A percentile compares a stretch with the other conserved stretches of the same genome.
Evolutionary conservation across 2,329 filamentous ascomycete genomes (phyloP).

Genomic region (Hypoxylon sp.): DNA sequence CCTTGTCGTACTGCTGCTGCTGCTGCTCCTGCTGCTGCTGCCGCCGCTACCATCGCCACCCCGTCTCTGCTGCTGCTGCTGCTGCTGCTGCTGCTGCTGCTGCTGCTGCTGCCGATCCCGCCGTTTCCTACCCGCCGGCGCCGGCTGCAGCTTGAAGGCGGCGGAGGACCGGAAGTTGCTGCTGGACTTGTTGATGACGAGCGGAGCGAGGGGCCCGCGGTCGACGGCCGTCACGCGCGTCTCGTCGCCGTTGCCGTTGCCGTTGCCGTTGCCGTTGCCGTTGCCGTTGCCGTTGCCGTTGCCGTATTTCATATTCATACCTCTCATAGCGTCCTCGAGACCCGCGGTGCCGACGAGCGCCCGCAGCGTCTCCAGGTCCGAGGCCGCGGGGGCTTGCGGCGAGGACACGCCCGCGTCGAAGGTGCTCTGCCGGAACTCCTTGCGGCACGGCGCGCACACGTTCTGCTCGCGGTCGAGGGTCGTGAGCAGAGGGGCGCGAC

Average conservation of each 20-base stretch:
- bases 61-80: too few species aligned
- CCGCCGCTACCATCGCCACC: neutral
- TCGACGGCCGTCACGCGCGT: neutral
- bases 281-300: too few species aligned
- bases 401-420: constrained; percentile 26
- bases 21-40: neutral
- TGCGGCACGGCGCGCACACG: constrained; percentile 42
- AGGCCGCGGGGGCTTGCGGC: neutral
- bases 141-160: constrained; percentile 42
- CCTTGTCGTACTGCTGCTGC: too few species aligned
- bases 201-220: neutral
- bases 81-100: neutral
- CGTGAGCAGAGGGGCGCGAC: constrained; percentile 26
- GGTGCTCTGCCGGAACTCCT: constrained; percentile 42
- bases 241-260: neutral
- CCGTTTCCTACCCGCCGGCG: constrained; percentile 29
- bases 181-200: constrained; percentile 6
- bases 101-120: neutral
- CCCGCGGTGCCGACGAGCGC: constrained; percentile 8
- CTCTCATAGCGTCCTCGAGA: neutral
- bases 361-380: constrained; percentile 1
- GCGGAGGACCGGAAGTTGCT: constrained; percentile 10
- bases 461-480: constrained; percentile 36
- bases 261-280: constrained; percentile 3
- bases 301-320: too few species aligned